Evolutionary conservation across 225 moss, liverwort and hornwort genomes (phyloP), one percentile per base, ranked within the genome.

Genomic region (Marchantia paleacea): DNA sequence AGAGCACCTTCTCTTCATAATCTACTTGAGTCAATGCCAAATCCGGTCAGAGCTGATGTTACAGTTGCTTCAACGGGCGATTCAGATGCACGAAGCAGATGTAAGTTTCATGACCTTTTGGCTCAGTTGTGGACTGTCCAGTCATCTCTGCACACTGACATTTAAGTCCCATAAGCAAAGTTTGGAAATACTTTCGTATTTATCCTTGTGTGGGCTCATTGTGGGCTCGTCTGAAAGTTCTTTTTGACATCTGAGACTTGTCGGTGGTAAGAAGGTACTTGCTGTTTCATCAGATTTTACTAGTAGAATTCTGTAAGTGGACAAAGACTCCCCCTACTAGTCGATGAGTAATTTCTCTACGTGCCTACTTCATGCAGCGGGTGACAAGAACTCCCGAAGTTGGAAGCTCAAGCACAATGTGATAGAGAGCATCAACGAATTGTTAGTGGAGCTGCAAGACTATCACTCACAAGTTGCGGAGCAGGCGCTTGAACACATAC

Each of bases 381-480:
- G 95, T 69, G 99, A 99, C 83, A 94, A 93, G 90, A 99, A 92
- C 81, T 89, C 91, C 30, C 86, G 91, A 62, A 92, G 91, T 80
- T 94, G 99, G 95, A 99, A 94, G 69, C 86, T 99, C 77, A 99
- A 99, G 84, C 99, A 94, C 84, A 99, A 92, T 84, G 99, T 95
- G 77, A 99, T 99, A 79, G 95, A 99, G 91, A 91, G 90, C 83
- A 94, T 99, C 81, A 92, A 90, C 52, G 95, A 95, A 78, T 81
- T 99, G 77, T 85, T 99, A 79, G 87, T 83, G 77, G 99, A 94
- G 75, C 88, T 99, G 64, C 91, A 92, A 22, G 90, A 91, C 19
- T 99, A 91, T 86, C 99, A 95, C 74, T 87, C 91, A 72, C 94
- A 92, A 89, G 93, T 99, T 76, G 99, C 99, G 67, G 99, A 99